A percentile compares a stretch with the other conserved stretches of the same genome.
Conservation (phyloP, 768 basidiomycete species). For the Paxillus involutus region DNA sequence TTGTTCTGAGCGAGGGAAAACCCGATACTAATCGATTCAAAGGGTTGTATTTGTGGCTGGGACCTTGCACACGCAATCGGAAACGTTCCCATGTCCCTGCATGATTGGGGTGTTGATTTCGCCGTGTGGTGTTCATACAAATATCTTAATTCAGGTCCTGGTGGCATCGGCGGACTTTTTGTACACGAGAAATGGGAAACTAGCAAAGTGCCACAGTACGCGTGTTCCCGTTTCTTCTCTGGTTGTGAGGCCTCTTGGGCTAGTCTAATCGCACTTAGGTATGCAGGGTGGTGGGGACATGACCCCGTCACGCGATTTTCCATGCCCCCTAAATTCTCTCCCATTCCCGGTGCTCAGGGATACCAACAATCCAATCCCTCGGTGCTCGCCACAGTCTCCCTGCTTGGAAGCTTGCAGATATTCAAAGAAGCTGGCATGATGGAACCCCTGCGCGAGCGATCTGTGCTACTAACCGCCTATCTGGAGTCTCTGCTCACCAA, state of each 20-base stretch:
- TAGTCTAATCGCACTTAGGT: slow-evolving; percentile 44
- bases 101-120: slow-evolving; percentile 95
- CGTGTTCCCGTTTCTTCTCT: slow-evolving; percentile 15
- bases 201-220: slow-evolving; percentile 61
- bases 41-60: slow-evolving; percentile 95
- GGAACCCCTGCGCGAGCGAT: slow-evolving; percentile 64
- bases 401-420: slow-evolving; percentile 80
- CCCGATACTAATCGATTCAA: slow-evolving; percentile 11
- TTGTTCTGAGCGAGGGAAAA: slow-evolving; percentile 6
- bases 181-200: slow-evolving; percentile 82
- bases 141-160: slow-evolving; percentile 95
- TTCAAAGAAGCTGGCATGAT: slow-evolving; percentile 83
- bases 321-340: slow-evolving; percentile 83
- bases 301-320: slow-evolving; percentile 82
- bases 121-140: slow-evolving; percentile 99
- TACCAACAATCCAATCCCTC: slow-evolving; percentile 97
- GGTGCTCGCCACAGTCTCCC: slow-evolving; percentile 72
- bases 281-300: slow-evolving; percentile 99
- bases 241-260: slow-evolving; percentile 2
- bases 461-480: slow-evolving; percentile 64
- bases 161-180: slow-evolving; percentile 94
- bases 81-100: slow-evolving; percentile 85
- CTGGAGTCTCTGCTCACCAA: slow-evolving; percentile 63
- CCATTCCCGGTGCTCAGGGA: slow-evolving; percentile 88
- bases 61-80: slow-evolving; percentile 96